phyloP scores from a whole-genome alignment of 306 rosid genomes.

The Datisca glomerata region DNA sequence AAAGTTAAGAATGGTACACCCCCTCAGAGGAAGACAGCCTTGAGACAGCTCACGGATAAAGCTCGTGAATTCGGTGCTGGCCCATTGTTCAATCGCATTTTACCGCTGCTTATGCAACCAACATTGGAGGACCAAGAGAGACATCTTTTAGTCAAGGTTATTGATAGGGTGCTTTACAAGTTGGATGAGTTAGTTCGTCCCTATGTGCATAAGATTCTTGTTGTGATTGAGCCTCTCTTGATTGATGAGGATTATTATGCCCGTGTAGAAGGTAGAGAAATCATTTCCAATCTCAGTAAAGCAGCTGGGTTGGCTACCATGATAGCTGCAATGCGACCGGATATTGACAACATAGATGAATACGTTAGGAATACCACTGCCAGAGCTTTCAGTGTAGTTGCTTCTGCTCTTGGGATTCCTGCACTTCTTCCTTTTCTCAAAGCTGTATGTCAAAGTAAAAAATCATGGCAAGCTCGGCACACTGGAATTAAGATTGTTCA shows the following conservation, averaged over 20 bases:
- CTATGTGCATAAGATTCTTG: conserved; percentile 91
- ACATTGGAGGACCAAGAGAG: conserved; percentile 76
- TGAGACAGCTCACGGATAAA: conserved; percentile 67
- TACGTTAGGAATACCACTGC: conserved; percentile 95
- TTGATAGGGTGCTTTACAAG: conserved; percentile 86
- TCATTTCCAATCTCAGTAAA: conserved; percentile 89
- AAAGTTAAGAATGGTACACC: conserved; percentile 74
- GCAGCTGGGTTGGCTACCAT: conserved; percentile 98
- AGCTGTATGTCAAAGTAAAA: conserved; percentile 97
- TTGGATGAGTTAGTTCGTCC: conserved; percentile 94
- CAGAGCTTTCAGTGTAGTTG: conserved; percentile 92
- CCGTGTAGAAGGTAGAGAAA: conserved; percentile 92
- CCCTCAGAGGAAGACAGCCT: conserved; percentile 63
- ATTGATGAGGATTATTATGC: conserved; percentile 98
- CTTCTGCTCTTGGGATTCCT: conserved; percentile 92
- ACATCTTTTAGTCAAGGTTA: conserved; percentile 70
- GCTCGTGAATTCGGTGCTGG: conserved; percentile 78
- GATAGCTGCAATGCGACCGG: conserved; percentile 99
- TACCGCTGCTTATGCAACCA: conserved; percentile 74
- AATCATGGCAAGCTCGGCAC: conserved; percentile 95
- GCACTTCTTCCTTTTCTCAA: conserved; percentile 86
- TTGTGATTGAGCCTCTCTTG: conserved; percentile 87
- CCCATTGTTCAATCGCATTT: conserved; percentile 58
- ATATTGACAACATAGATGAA: conserved; percentile 90
- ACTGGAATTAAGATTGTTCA: conserved; percentile 96